Conservation (phyloP, 2,329 filamentous ascomycete species). For the Aspergillus clavatus region DNA sequence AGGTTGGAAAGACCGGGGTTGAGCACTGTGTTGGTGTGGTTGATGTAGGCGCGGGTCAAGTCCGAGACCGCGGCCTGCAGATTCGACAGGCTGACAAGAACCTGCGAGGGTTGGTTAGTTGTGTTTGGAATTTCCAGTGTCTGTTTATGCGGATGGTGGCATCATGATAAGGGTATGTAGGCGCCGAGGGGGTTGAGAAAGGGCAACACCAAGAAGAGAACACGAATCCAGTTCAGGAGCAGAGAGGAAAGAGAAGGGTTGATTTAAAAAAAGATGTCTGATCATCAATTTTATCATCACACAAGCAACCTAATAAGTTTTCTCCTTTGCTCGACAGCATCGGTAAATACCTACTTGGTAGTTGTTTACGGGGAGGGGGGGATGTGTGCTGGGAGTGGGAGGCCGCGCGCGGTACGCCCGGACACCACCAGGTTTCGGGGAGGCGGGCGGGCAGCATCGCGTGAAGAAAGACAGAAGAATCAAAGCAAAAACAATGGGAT, state of each 20-base stretch:
- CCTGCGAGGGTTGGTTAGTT: conserved; percentile 47
- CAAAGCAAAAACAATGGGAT: too few species aligned
- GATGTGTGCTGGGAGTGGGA: conserved; percentile 1
- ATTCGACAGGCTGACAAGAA: conserved; percentile 70
- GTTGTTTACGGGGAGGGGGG: conserved; percentile 15
- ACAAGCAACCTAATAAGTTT: background rate
- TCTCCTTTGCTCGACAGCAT: background rate
- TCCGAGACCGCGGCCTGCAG: conserved; percentile 75
- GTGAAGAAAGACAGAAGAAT: conserved; percentile 12
- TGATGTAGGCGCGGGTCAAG: conserved; percentile 77
- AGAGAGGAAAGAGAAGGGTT: background rate
- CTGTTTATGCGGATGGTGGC: conserved; percentile 1
- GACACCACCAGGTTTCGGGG: conserved; percentile 5
- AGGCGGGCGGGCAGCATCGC: background rate
- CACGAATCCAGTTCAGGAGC: too few species aligned
- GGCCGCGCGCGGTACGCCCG: conserved; percentile 1
- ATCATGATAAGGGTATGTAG: too few species aligned
- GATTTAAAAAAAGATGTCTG: too few species aligned
- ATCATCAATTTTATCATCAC: too few species aligned
- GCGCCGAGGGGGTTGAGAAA: background rate
- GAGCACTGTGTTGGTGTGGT: conserved; percentile 80
- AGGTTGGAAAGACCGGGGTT: conserved; percentile 53
- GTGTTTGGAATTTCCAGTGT: too few species aligned
- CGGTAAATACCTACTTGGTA: background rate
- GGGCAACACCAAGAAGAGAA: too few species aligned